A percentile compares a stretch with the other conserved stretches of the same genome.
Evolutionary conservation across 306 rosid genomes (phyloP).

Genomic region (Gillenia trifoliata): DNA sequence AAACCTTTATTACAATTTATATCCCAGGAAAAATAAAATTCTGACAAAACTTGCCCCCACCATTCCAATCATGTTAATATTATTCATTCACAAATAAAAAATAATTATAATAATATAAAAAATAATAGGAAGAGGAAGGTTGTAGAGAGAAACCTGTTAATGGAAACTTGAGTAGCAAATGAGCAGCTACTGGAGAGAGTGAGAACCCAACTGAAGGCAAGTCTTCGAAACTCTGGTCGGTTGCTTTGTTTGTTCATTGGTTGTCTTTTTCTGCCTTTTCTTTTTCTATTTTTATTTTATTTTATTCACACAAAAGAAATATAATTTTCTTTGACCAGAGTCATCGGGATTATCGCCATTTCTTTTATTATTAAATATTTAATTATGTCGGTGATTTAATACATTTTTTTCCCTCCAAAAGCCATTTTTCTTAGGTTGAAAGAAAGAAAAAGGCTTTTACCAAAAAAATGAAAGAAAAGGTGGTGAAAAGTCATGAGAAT

Average conservation of each 20-base stretch:
- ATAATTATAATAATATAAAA: not conserved
- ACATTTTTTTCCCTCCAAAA: conserved; percentile 22
- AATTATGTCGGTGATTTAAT: not conserved
- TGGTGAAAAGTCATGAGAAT: conserved; percentile 23
- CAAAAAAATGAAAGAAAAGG: not conserved
- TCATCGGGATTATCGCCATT: conserved; percentile 13
- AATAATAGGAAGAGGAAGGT: not conserved
- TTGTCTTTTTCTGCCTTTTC: not conserved
- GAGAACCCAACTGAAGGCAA: conserved; percentile 1
- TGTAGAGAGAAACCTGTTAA: conserved; percentile 9
- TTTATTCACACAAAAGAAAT: not conserved
- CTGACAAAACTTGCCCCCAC: conserved; percentile 16
- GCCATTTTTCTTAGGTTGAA: conserved; percentile 16
- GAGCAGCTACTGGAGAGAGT: not conserved
- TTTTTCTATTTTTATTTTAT: not conserved
- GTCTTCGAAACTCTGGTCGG: not conserved
- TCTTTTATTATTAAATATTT: not conserved
- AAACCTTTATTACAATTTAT: not conserved
- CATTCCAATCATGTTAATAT: not conserved
- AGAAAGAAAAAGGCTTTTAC: not conserved
- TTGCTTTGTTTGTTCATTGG: not conserved
- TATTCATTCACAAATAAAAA: not conserved
- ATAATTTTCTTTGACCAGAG: not conserved
- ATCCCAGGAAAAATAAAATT: not conserved
- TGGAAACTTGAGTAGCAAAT: conserved; percentile 5